Percentiles rank a stretch among this genome's conserved stretches.
phyloP scores from a whole-genome alignment of 495 filamentous ascomycete species.

The Entonaema liquescens region DNA sequence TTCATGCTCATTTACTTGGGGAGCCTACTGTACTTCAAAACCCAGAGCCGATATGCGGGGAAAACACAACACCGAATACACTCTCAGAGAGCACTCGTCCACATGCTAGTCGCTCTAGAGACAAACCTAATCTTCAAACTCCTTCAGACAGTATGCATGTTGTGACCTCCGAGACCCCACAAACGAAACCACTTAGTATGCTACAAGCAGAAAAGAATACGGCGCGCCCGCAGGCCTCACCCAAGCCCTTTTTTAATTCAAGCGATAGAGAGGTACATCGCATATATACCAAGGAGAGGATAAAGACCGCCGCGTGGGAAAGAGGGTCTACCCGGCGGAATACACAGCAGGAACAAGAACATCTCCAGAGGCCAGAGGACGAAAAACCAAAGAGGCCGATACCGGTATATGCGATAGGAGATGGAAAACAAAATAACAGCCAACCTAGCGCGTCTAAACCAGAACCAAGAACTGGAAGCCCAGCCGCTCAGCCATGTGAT shows the following conservation, averaged over 20 bases:
- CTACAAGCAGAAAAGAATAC: neutral
- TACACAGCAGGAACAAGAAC: constrained; percentile 24
- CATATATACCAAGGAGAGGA: constrained; percentile 32
- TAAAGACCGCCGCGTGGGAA: constrained; percentile 37
- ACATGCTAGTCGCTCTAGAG: neutral
- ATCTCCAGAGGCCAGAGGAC: constrained; percentile 26
- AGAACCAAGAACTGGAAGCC: neutral
- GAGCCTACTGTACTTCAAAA: neutral
- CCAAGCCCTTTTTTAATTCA: constrained; percentile 37
- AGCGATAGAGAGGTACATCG: constrained; percentile 21
- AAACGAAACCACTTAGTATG: neutral
- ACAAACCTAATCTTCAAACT: neutral
- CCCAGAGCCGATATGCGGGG: neutral
- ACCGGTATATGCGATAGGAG: neutral
- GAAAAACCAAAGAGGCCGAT: constrained; percentile 11
- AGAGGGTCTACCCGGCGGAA: constrained; percentile 15
- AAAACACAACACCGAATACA: neutral
- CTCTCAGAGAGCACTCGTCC: neutral
- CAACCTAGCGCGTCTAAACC: neutral
- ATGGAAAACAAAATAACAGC: neutral
- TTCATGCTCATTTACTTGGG: neutral
- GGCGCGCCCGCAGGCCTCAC: constrained; percentile 15
- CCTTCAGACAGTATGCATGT: neutral
- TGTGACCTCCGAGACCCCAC: neutral
- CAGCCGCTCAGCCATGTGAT: neutral